Conservation (phyloP, 192 early-diverging fungal species). For the Rhizoclosmatium sp. region DNA sequence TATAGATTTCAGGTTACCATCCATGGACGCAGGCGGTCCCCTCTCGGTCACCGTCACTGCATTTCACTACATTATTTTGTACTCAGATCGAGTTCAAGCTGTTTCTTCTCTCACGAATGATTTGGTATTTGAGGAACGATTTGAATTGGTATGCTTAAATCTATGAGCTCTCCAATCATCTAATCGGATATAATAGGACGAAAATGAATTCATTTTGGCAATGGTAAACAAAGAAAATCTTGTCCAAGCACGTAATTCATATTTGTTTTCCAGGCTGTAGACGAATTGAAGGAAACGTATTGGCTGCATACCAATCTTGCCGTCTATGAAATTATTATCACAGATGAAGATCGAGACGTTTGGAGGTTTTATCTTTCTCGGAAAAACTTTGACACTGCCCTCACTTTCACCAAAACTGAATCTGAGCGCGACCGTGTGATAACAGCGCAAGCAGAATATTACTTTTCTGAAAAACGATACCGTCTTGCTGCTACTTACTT, state of each 20-base stretch:
- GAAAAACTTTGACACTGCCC: conserved; percentile 82
- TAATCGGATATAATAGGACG: conserved; percentile 7
- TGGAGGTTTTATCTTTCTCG: conserved; percentile 90
- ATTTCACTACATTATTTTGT: conserved; percentile 89
- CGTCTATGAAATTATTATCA: conserved; percentile 90
- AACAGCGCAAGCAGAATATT: conserved; percentile 86
- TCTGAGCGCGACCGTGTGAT: conserved; percentile 79
- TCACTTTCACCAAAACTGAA: conserved; percentile 78
- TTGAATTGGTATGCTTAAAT: conserved; percentile 60
- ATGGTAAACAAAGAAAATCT: conserved; percentile 15
- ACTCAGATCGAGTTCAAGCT: conserved; percentile 76
- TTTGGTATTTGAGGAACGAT: conserved; percentile 82
- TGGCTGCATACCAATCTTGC: conserved; percentile 89
- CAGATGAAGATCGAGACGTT: conserved; percentile 91
- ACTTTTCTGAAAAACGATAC: conserved; percentile 78
- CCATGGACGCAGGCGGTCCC: conserved; percentile 62
- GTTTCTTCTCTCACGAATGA: conserved; percentile 83
- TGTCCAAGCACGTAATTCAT: neutral
- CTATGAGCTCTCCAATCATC: neutral
- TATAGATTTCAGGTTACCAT: conserved; percentile 42
- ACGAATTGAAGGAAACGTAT: conserved; percentile 81
- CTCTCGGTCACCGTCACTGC: conserved; percentile 83
- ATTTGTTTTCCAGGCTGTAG: conserved; percentile 55
- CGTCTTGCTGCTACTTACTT: conserved; percentile 83
- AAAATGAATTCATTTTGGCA: conserved; percentile 4